Evolutionary conservation across 257 asterid species (phyloP).

Genomic region (Fraxinus pennsylvanica): DNA sequence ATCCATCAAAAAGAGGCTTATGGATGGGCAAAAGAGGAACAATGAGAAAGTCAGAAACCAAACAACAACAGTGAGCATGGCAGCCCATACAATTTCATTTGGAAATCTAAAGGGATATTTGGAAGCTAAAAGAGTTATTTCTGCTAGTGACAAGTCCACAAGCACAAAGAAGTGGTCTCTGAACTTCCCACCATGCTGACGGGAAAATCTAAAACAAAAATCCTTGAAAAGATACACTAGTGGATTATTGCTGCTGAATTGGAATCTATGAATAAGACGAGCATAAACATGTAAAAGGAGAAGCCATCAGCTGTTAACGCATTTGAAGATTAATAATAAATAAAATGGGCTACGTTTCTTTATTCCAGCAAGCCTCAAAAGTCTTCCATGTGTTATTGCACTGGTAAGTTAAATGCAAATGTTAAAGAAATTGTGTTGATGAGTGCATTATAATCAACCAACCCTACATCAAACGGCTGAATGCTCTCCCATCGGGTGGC

Average conservation of each 20-base stretch:
- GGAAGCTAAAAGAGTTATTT: slow-evolving; percentile 20
- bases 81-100: slow-evolving; percentile 8
- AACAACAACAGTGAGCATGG: background rate
- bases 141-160: slow-evolving; percentile 15
- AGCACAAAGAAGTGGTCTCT: slow-evolving; percentile 33
- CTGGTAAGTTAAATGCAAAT: slow-evolving; percentile 20
- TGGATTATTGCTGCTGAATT: slow-evolving; percentile 32
- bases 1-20: slow-evolving; percentile 45
- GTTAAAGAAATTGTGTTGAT: slow-evolving; percentile 17
- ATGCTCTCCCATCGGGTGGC: too few relatives aligned
- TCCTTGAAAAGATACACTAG: slow-evolving; percentile 38
- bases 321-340: slow-evolving; percentile 15
- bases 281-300: slow-evolving; percentile 20
- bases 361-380: slow-evolving; percentile 21
- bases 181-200: slow-evolving; percentile 37
- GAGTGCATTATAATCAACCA: too few relatives aligned
- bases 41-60: slow-evolving; percentile 21
- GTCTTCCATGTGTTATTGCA: slow-evolving; percentile 28
- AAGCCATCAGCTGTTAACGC: slow-evolving; percentile 15
- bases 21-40: slow-evolving; percentile 24
- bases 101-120: slow-evolving; percentile 21
- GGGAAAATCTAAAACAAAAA: slow-evolving; percentile 46
- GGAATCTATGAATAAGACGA: slow-evolving; percentile 27
- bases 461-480: too few relatives aligned
- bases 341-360: background rate